phyloP scores from a whole-genome alignment of 768 basidiomycete genomes.

The Russula brevipes region DNA sequence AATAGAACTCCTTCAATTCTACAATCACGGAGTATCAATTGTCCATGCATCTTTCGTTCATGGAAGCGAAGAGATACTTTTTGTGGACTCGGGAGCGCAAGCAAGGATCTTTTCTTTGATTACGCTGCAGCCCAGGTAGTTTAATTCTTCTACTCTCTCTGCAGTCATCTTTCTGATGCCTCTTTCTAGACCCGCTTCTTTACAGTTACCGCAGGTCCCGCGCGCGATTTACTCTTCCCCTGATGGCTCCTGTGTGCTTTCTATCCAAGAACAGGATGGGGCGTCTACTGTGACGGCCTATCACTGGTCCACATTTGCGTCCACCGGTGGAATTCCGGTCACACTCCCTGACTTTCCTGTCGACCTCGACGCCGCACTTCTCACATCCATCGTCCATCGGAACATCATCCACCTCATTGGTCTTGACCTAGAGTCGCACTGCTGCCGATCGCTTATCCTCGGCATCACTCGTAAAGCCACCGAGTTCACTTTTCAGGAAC shows the following conservation, averaged over 20 bases:
- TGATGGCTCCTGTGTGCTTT: constrained; percentile 51
- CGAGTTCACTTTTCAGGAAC: constrained; percentile 51
- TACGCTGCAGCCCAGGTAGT: constrained; percentile 49
- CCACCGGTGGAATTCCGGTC: constrained; percentile 40
- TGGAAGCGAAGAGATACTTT: constrained; percentile 49
- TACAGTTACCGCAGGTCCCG: constrained; percentile 38
- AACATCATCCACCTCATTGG: constrained; percentile 40
- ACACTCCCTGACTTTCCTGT: constrained; percentile 30
- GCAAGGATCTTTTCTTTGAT: constrained; percentile 50
- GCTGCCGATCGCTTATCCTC: constrained; percentile 43
- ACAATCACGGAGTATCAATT: constrained; percentile 31
- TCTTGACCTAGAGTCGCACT: constrained; percentile 34
- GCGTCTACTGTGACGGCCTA: constrained; percentile 35
- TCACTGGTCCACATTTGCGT: constrained; percentile 56
- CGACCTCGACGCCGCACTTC: constrained; percentile 25
- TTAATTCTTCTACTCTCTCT: no score
- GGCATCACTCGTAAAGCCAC: constrained; percentile 52
- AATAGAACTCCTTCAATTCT: constrained; percentile 43
- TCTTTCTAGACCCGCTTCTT: constrained; percentile 39
- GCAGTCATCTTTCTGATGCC: neutral
- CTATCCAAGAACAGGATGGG: constrained; percentile 27
- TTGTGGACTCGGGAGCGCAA: constrained; percentile 42
- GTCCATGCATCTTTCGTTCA: constrained; percentile 41
- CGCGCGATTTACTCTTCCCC: constrained; percentile 42
- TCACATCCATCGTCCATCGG: constrained; percentile 46